These are phyloP conservation scores for Globisporangium parvum DNA, from an alignment of 352 stramenopile genomes.

Conservation along the genomic window DNA sequence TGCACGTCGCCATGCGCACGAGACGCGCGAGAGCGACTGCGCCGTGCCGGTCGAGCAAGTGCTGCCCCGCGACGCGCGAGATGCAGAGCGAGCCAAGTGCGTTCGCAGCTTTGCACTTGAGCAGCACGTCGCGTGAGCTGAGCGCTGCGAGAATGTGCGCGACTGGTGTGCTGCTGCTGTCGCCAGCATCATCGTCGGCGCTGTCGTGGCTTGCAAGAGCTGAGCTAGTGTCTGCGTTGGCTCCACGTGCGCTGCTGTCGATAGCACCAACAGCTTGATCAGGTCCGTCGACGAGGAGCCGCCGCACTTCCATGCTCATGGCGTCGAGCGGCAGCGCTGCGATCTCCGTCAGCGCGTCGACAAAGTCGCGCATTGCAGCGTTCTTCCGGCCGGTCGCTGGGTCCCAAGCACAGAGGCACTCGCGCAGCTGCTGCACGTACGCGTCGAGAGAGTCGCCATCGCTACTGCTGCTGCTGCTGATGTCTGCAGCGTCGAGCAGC, in stretches of 20 bases:
- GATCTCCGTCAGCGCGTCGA: conserved; percentile 68
- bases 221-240: too few relatives aligned
- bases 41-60: conserved; percentile 43
- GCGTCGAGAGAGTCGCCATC: conserved; percentile 6
- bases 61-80: conserved; percentile 63
- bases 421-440: conserved; percentile 15
- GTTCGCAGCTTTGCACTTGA: conserved; percentile 79
- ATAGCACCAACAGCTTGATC: too few relatives aligned
- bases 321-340: conserved; percentile 57
- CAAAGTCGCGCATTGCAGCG: conserved; percentile 40
- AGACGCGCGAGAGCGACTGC: conserved; percentile 29
- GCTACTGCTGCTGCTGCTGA: background rate
- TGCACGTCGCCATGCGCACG: conserved; percentile 51
- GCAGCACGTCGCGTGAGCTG: conserved; percentile 49
- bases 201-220: background rate
- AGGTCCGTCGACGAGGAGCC: conserved; percentile 32
- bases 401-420: conserved; percentile 33
- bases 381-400: conserved; percentile 15
- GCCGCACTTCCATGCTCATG: conserved; percentile 67
- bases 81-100: conserved; percentile 67
- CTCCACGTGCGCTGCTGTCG: too few relatives aligned
- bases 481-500: background rate
- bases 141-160: conserved; percentile 39
- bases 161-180: conserved; percentile 9
- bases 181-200: background rate